Conservation (phyloP, 176 grass and related monocot genomes). For the Raddia distichophylla region DNA sequence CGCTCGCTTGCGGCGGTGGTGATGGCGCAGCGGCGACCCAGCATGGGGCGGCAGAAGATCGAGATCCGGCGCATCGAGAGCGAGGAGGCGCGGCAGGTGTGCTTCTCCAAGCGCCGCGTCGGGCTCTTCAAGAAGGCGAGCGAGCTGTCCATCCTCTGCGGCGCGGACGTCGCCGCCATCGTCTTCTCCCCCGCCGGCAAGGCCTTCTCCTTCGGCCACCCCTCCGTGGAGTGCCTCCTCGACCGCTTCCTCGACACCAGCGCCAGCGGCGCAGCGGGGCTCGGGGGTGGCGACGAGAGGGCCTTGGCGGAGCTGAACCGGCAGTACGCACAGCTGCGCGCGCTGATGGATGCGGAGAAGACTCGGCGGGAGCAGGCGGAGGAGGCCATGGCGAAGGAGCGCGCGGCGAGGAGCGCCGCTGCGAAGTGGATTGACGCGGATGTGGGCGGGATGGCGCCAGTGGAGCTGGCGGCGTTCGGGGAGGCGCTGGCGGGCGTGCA, state of each 20-base stretch:
- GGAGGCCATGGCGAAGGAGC: constrained; percentile 17
- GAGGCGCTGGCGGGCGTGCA: neutral
- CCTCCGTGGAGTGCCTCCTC: constrained; percentile 36
- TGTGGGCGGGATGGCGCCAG: neutral
- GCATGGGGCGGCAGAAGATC: constrained; percentile 58
- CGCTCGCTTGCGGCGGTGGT: neutral
- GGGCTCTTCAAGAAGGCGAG: constrained; percentile 65
- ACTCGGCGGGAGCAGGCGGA: constrained; percentile 25
- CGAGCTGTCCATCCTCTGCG: constrained; percentile 55
- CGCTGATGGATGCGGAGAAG: constrained; percentile 36
- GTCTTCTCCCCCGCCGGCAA: constrained; percentile 54
- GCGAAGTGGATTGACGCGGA: constrained; percentile 29
- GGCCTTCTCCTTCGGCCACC: constrained; percentile 46
- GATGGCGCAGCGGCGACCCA: constrained; percentile 45
- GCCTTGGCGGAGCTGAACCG: constrained; percentile 26
- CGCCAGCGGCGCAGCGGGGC: neutral
- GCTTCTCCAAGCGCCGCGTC: constrained; percentile 58
- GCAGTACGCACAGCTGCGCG: constrained; percentile 23
- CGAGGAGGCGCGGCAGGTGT: constrained; percentile 59
- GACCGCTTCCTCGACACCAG: constrained; percentile 30
- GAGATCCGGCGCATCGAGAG: constrained; percentile 60
- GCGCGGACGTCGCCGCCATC: constrained; percentile 47
- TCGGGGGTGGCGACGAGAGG: neutral
- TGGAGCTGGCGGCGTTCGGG: constrained; percentile 31
- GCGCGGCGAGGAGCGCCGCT: constrained; percentile 9